phyloP scores from a whole-genome alignment of 148 eudicot species.

The Camellia japonica region DNA sequence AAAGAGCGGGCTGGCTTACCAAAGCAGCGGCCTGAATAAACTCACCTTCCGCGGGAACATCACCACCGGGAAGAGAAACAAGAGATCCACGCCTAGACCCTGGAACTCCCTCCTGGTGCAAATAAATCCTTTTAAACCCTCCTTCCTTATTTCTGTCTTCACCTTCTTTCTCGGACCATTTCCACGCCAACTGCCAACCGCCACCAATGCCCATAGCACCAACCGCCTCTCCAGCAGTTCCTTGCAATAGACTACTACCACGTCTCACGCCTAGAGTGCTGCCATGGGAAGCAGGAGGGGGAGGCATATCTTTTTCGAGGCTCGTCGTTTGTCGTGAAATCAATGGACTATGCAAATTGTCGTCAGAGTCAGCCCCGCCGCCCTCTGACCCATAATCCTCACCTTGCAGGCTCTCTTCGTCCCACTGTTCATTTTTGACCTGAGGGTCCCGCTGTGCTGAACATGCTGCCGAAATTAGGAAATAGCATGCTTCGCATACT shows the following conservation, averaged over 20 bases:
- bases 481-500: constrained; percentile 60
- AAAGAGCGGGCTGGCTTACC: constrained; percentile 45
- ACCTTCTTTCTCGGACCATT: constrained; percentile 51
- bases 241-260: constrained; percentile 55
- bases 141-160: constrained; percentile 52
- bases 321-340: constrained; percentile 61
- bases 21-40: constrained; percentile 53
- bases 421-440: constrained; percentile 58
- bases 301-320: constrained; percentile 49
- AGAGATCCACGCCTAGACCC: constrained; percentile 53
- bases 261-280: constrained; percentile 48
- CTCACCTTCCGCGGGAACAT: constrained; percentile 40
- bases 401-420: constrained; percentile 61
- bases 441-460: constrained; percentile 50
- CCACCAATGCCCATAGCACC: constrained; percentile 60
- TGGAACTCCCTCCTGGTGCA: constrained; percentile 42
- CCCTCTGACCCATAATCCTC: constrained; percentile 39
- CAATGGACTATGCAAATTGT: constrained; percentile 62
- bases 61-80: constrained; percentile 50
- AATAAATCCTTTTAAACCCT: constrained; percentile 56
- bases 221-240: constrained; percentile 43
- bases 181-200: constrained; percentile 73
- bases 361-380: constrained; percentile 53
- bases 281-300: constrained; percentile 34
- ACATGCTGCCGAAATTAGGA: constrained; percentile 74